Percentiles rank a stretch among this genome's conserved stretches.
Conservation (phyloP, 1,139 yeast genomes). For the Geotrichum citri-aurantii region DNA sequence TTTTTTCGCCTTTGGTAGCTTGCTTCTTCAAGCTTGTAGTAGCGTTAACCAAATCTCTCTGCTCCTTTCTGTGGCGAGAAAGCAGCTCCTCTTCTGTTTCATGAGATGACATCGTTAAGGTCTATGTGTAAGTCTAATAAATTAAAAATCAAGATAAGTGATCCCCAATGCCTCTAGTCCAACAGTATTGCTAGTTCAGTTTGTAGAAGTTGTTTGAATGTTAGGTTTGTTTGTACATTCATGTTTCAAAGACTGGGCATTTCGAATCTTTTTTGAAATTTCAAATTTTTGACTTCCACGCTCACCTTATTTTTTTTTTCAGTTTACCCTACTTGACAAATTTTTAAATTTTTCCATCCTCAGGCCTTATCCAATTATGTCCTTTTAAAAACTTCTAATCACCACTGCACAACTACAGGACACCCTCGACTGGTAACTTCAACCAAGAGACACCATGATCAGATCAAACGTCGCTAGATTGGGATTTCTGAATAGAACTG, state of each 20-base stretch:
- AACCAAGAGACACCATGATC: slow-evolving; percentile 5
- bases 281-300: neutral
- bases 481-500: slow-evolving; percentile 5
- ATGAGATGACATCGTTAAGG: neutral
- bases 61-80: slow-evolving; percentile 63
- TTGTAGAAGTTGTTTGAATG: no score
- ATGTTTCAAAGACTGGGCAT: no score
- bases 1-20: slow-evolving; percentile 73
- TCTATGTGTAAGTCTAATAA: neutral
- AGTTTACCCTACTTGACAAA: slow-evolving; percentile 1
- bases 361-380: slow-evolving; percentile 2
- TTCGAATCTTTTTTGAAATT: neutral
- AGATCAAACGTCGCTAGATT: slow-evolving; percentile 6
- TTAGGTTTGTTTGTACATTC: no score
- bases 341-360: neutral
- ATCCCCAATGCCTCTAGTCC: neutral
- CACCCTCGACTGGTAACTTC: neutral
- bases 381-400: slow-evolving; percentile 5
- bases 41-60: slow-evolving; percentile 56
- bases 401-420: neutral
- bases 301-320: no score
- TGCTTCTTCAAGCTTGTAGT: slow-evolving; percentile 75
- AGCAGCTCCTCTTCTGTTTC: slow-evolving; percentile 50
- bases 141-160: neutral
- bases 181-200: neutral